Evolutionary conservation across 768 basidiomycete species (phyloP).

Genomic region (Candolleomyces eurysporus): DNA sequence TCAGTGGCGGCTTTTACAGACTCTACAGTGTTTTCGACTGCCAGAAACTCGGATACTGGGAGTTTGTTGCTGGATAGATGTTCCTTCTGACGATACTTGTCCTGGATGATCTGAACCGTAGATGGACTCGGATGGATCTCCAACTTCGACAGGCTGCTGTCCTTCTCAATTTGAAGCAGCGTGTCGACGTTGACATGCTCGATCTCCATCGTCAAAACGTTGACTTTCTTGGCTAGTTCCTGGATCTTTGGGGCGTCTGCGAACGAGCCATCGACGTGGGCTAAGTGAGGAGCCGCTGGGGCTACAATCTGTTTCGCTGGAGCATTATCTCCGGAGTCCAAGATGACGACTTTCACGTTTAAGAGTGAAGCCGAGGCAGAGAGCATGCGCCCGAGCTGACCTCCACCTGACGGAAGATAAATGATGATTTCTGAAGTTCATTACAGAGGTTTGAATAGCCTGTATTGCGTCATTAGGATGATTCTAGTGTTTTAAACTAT

Average conservation of each 20-base stretch:
- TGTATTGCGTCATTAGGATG: slow-evolving; percentile 8
- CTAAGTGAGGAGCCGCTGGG: slow-evolving; percentile 43
- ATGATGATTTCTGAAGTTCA: slow-evolving; percentile 8
- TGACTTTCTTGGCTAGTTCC: slow-evolving; percentile 74
- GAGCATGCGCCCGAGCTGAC: slow-evolving; percentile 97
- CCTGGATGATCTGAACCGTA: slow-evolving; percentile 88
- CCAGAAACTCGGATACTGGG: slow-evolving; percentile 61
- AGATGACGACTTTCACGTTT: slow-evolving; percentile 78
- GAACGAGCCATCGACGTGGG: slow-evolving; percentile 89
- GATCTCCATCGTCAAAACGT: slow-evolving; percentile 93
- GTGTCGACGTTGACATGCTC: slow-evolving; percentile 88
- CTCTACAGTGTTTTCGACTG: slow-evolving; percentile 52
- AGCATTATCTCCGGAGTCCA: slow-evolving; percentile 75
- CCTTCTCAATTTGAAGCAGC: slow-evolving; percentile 57
- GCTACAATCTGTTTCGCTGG: slow-evolving; percentile 90
- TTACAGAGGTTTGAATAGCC: slow-evolving; percentile 8
- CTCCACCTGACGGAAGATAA: slow-evolving; percentile 65
- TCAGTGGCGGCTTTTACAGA: slow-evolving; percentile 52
- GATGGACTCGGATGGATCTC: slow-evolving; percentile 74
- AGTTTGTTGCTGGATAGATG: slow-evolving; percentile 64
- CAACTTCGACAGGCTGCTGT: slow-evolving; percentile 25
- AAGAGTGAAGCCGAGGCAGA: slow-evolving; percentile 85
- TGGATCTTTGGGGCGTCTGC: slow-evolving; percentile 74
- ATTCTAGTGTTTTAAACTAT: neutral
- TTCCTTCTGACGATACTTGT: slow-evolving; percentile 71